phyloP scores from a whole-genome alignment of 169 alveolate genomes.

The Cyclospora cayetanensis region DNA sequence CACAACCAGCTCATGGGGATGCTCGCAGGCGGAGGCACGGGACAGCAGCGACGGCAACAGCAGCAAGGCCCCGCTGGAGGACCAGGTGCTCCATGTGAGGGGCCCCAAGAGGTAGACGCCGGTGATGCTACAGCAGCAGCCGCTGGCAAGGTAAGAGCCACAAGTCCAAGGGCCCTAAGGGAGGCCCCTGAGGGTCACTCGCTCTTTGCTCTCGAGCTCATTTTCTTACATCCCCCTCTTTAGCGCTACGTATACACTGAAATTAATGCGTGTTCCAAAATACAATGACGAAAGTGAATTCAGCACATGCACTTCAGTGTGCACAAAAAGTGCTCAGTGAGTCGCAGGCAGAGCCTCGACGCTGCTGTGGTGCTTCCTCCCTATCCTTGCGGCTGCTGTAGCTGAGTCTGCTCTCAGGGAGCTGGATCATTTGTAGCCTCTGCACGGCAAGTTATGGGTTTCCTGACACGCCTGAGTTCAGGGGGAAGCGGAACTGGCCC shows the following conservation, averaged over 20 bases:
- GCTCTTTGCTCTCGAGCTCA: neutral
- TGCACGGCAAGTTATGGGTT: conserved; percentile 16
- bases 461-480: neutral
- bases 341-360: no score
- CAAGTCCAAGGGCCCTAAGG: no score
- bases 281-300: no score
- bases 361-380: no score
- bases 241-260: no score
- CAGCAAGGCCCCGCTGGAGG: neutral
- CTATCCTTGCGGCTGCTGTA: no score
- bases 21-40: no score
- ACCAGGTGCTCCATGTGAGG: neutral
- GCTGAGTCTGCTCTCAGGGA: neutral
- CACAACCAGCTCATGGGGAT: neutral
- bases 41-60: neutral
- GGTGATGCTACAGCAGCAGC: neutral
- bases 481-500: neutral
- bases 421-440: neutral
- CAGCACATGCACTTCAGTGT: no score
- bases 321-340: no score
- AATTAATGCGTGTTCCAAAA: neutral
- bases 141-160: neutral
- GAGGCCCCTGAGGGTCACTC: neutral
- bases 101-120: neutral
- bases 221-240: no score